These are phyloP conservation scores for Penicillium expansum DNA, from an alignment of 2,329 filamentous ascomycete species.

Conservation along the genomic window DNA sequence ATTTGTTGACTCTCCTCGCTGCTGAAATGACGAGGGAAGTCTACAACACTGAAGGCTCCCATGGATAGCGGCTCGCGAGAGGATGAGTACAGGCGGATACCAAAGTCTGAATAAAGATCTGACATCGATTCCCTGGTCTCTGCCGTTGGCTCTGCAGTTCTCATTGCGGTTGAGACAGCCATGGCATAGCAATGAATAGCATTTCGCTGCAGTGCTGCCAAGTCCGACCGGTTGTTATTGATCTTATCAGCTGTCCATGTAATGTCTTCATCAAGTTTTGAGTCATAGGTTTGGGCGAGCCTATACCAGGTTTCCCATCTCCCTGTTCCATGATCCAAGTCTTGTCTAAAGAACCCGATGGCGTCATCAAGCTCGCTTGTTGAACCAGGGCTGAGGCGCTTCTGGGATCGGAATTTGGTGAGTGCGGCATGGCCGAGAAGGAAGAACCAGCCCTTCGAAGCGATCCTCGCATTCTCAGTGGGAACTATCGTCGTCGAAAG, in stretches of 20 bases:
- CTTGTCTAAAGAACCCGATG: conserved; percentile 73
- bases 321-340: conserved; percentile 76
- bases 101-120: conserved; percentile 68
- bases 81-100: conserved; percentile 65
- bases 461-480: conserved; percentile 66
- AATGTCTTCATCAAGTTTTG: conserved; percentile 81
- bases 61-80: conserved; percentile 66
- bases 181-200: conserved; percentile 79
- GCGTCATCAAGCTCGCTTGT: conserved; percentile 83
- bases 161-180: conserved; percentile 62
- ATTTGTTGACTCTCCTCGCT: conserved; percentile 52
- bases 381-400: conserved; percentile 72
- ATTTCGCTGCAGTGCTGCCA: conserved; percentile 72
- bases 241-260: conserved; percentile 89
- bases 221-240: conserved; percentile 74
- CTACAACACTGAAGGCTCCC: conserved; percentile 62
- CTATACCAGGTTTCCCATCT: conserved; percentile 91
- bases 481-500: conserved; percentile 70
- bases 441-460: conserved; percentile 87
- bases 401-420: conserved; percentile 78
- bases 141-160: conserved; percentile 53
- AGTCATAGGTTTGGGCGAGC: conserved; percentile 81
- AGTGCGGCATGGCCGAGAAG: conserved; percentile 83
- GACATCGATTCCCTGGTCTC: conserved; percentile 58
- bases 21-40: conserved; percentile 62